Evolutionary conservation across 2,329 filamentous ascomycete species (phyloP).

Genomic region (Colletotrichum tabaci): DNA sequence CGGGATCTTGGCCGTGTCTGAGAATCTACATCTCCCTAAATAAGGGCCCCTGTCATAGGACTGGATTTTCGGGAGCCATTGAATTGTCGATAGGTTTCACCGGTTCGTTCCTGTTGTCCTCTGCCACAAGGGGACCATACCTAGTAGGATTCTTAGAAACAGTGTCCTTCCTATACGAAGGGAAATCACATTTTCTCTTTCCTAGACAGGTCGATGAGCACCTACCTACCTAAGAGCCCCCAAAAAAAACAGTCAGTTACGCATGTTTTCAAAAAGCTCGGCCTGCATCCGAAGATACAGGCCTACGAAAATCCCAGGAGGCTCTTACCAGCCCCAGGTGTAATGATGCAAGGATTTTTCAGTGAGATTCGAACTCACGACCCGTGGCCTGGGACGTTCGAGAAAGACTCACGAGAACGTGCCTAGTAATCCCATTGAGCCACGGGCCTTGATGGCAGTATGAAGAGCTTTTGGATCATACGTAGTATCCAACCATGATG

Average conservation of each 20-base stretch:
- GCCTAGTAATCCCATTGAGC: background rate
- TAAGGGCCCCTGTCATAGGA: background rate
- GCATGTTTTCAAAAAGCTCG: background rate
- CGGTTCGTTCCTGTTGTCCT: background rate
- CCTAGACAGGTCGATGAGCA: too few relatives aligned
- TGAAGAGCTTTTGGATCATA: background rate
- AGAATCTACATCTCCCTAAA: background rate
- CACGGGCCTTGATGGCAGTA: background rate
- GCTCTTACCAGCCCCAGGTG: conserved; percentile 8
- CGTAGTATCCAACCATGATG: background rate
- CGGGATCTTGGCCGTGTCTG: background rate
- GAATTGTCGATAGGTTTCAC: background rate
- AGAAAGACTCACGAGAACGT: background rate
- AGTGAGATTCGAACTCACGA: background rate
- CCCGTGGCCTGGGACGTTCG: conserved; percentile 1
- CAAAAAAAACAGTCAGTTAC: too few relatives aligned
- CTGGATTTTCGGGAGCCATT: background rate
- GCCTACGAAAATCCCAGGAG: conserved; percentile 8
- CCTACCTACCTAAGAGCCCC: too few relatives aligned
- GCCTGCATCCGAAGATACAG: background rate
- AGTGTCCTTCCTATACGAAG: too few relatives aligned
- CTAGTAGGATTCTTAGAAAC: too few relatives aligned
- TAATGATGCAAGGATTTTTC: conserved; percentile 5
- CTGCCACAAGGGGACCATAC: too few relatives aligned
- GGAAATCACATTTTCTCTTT: too few relatives aligned